Percentiles rank a stretch among this genome's conserved stretches.
Evolutionary conservation across 1,139 yeast species (phyloP).

Genomic region (Geotrichum klebahnii): DNA sequence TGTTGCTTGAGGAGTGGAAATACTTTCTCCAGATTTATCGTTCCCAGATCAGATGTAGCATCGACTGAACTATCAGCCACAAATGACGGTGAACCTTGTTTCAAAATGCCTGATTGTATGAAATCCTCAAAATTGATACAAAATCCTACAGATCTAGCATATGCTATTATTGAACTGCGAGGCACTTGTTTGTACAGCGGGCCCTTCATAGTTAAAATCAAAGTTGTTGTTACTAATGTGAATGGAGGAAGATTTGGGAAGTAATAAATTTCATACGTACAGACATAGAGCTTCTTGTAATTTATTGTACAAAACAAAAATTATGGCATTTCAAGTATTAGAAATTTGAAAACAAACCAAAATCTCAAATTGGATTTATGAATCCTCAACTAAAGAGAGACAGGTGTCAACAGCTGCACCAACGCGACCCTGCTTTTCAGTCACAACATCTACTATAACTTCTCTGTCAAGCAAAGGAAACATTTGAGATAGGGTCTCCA

Average conservation of each 20-base stretch:
- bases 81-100: too few relatives aligned
- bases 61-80: too few relatives aligned
- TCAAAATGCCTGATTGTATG: not conserved
- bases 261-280: not conserved
- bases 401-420: constrained; percentile 74
- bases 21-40: not conserved
- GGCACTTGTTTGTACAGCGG: not conserved
- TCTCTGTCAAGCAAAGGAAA: constrained; percentile 71
- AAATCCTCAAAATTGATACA: not conserved
- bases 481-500: constrained; percentile 57
- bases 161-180: not conserved
- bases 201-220: not conserved
- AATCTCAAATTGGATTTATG: not conserved
- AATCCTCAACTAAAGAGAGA: constrained; percentile 31
- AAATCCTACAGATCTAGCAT: not conserved
- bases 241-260: not conserved
- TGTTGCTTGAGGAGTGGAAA: too few relatives aligned
- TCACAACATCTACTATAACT: constrained; percentile 65
- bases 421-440: constrained; percentile 61
- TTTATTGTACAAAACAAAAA: not conserved
- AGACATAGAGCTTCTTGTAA: too few relatives aligned
- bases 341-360: not conserved
- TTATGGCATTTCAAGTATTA: not conserved
- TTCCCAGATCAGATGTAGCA: too few relatives aligned
- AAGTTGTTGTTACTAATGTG: not conserved